Base-by-base conservation (phyloP, 345 rosid genomes). In the Populus davidiana region DNA sequence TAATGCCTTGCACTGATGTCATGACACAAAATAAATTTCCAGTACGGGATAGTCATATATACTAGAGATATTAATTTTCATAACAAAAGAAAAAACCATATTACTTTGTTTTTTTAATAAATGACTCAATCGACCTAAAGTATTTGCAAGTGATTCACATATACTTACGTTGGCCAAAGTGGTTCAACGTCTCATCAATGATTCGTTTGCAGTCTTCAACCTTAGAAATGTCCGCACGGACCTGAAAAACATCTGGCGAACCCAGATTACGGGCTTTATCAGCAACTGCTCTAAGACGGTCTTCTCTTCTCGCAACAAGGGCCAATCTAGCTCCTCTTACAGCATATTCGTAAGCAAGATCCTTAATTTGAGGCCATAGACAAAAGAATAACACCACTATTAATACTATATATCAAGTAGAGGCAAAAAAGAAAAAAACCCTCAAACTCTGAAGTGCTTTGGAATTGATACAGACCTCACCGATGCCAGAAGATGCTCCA, bases 401-500 rank as follows among this genome's bases (percentile, higher is more conserved):
- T 39, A 8, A 39, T 8, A 39, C 43, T 41, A 8, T 9, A 41
- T 41, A 41, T 9, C 44, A 41, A 41, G 44, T 41, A 41, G 44
- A 41, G 11, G 2, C 44, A 10, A 41, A 12, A 10, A 41, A 0
- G 11, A 9, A 41, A 13, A 44, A 44, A 44, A 3, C 0, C 50
- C 50, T 44, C 5, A 44, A 44, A 44, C 50, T 44, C 50, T 13
- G 13, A 4, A 44, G 49, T 44, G 14, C 17, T 4, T 12, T 47
- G 50, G 17, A 18, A 47, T 47, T 14, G 52, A 47, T 47, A 47
- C 52, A 4, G 5, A 56, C 92, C 92, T 90, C 94, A 71, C 93
- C 94, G 1, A 90, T 86, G 63, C 92, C 93, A 1, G 96, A 90
- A 64, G 93, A 90, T 52, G 91, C 92, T 14, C 91, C 92, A 20